Evolutionary conservation across 148 eudicot genomes (phyloP).

Genomic region (Vaccinium myrtillus): DNA sequence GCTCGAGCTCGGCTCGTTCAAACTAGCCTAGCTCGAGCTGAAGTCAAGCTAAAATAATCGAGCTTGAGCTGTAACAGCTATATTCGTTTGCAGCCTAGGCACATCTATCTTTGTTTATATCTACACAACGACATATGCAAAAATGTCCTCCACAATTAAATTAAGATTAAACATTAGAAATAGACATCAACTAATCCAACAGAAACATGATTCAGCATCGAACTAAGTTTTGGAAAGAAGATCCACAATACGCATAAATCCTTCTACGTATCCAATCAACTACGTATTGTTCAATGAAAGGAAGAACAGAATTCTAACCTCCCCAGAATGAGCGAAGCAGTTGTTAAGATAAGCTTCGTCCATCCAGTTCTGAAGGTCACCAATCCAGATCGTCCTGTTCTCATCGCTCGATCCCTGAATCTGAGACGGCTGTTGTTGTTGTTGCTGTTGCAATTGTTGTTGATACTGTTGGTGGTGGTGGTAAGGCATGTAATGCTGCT

Average conservation of each 20-base stretch:
- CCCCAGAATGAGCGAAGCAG: conserved; percentile 48
- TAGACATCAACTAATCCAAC: neutral
- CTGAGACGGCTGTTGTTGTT: conserved; percentile 17
- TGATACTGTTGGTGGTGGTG: conserved; percentile 25
- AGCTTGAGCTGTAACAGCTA: too few species aligned
- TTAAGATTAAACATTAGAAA: neutral
- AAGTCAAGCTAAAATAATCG: too few species aligned
- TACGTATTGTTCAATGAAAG: neutral
- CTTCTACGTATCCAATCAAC: neutral
- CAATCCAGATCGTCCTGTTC: conserved; percentile 59
- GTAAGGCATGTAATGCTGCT: conserved; percentile 38
- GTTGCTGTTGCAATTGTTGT: conserved; percentile 17
- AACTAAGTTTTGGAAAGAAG: neutral
- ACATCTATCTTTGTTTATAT: neutral
- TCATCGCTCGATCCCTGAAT: conserved; percentile 40
- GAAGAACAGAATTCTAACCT: conserved; percentile 30
- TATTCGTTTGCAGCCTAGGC: too few species aligned
- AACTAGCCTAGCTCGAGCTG: too few species aligned
- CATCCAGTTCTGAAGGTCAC: conserved; percentile 67
- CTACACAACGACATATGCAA: neutral
- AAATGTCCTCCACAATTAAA: neutral
- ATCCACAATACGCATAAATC: neutral
- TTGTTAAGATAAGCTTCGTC: conserved; percentile 48
- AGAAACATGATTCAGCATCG: neutral
- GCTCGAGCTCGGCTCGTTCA: too few species aligned